Evolutionary conservation across 768 basidiomycete genomes (phyloP), one percentile per base, ranked within the genome.

Genomic region (Tulasnella sp.): DNA sequence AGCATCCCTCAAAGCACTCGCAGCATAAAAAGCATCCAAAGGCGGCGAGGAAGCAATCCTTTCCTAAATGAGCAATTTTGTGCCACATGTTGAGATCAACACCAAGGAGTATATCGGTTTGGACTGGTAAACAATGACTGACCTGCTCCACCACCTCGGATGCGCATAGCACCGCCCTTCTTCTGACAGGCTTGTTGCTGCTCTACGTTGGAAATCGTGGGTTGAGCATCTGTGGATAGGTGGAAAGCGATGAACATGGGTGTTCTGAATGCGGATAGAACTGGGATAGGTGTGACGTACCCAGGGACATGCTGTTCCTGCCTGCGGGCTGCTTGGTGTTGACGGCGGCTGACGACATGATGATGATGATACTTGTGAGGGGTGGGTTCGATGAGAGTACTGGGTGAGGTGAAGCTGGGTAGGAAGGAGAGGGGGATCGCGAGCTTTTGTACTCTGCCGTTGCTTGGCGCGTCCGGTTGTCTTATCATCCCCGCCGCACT

Each of bases 1-100:
- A 61, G 53, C 60, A 61, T 2, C 60, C 60, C 31, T 61, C 60
- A 41, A 56, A 61, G 60, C 52, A 54, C 48, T 61, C 60, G 42
- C 29, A 61, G 49, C 60, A 61, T 24, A 55, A 22, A 41, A 61
- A 61, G 38, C 42, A 58, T 21, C 46, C 56, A 5, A 58, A 27
- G 48, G 56, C 56, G 12, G 27, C 60, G 17, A 61, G 29, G 19
- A 61, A 42, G 22, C 53, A 55, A 41, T 55, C 53, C 24, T 55
- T 55, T 34, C 53, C 53, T 55, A n/a, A n/a, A n/a, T n/a, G n/a
- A n/a, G n/a, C n/a, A n/a, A n/a, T n/a, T n/a, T n/a, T n/a, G n/a
- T n/a, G n/a, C n/a, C n/a, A n/a, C n/a, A n/a, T n/a, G n/a, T n/a
- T n/a, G n/a, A n/a, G n/a, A n/a, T n/a, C n/a, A n/a, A n/a, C n/a